Evolutionary conservation across 2,329 filamentous ascomycete species (phyloP), one percentile per base, ranked within the genome.

Genomic region (Hypoxylon sp.): DNA sequence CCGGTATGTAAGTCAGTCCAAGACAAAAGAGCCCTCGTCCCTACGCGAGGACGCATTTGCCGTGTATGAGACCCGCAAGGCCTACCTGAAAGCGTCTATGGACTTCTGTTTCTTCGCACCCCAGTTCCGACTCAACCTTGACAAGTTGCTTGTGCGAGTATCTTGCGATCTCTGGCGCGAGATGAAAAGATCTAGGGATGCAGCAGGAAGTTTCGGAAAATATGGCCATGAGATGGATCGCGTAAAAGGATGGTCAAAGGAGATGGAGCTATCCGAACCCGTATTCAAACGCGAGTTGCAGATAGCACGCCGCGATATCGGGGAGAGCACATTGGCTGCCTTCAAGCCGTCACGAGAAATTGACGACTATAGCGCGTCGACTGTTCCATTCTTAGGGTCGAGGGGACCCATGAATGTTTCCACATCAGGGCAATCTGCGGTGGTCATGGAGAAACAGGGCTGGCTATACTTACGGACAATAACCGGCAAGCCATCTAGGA

Each of bases 31-130:
- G 78, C 88, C 95, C 0, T 97, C 94, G 0, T 88, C 94, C 0
- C 83, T 99, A 60, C 87, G 96, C 65, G 96, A 99, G 78, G 96
- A 99, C 79, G 96, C 96, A 0, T 99, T 99, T 74, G 90, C 96
- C 76, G 88, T 98, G 37, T 96, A 97, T 76, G 96, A 98, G 82
- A 92, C 93, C 23, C 88, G 95, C 63, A 96, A 96, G 75, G 88
- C 90, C 30, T 99, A 99, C 77, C 84, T 98, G 45, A 95, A 94
- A 76, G 91, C 94, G 1, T 94, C 93, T 12, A 90, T 99, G 87
- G 96, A 99, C 78, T 98, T 94, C 77, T 97, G 93, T 73, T 88
- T 96, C 70, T 86, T 93, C 71, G 93, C 92, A 1, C 94, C 96
- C 0, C 93, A 97, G 78, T 81, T 98, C 47, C 89, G 96, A 50